Percentiles rank a stretch among this genome's conserved stretches.
Evolutionary conservation across 768 basidiomycete species (phyloP).

Genomic region (Rhizopogon vesiculosus): DNA sequence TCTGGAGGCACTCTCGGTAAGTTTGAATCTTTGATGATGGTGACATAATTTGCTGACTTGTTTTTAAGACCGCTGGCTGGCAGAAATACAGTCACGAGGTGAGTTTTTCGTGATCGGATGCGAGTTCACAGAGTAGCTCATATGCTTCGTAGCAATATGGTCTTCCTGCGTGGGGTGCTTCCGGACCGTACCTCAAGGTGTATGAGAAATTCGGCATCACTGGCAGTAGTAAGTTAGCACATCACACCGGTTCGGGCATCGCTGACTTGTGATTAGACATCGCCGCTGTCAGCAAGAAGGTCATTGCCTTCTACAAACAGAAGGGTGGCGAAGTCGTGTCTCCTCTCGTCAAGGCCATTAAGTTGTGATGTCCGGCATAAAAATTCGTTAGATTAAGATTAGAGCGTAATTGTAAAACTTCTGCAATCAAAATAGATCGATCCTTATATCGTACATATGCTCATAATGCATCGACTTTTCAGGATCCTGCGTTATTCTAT

Average conservation of each 20-base stretch:
- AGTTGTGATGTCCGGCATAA: slow-evolving; percentile 8
- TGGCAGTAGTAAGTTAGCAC: slow-evolving; percentile 51
- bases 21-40: slow-evolving; percentile 16
- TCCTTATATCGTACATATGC: no score
- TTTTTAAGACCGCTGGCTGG: slow-evolving; percentile 70
- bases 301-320: slow-evolving; percentile 82
- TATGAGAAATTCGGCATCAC: slow-evolving; percentile 91
- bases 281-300: slow-evolving; percentile 78
- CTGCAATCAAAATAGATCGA: no score
- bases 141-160: slow-evolving; percentile 57
- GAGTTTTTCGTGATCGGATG: slow-evolving; percentile 9
- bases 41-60: not conserved
- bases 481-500: no score
- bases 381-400: not conserved
- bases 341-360: slow-evolving; percentile 72
- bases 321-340: slow-evolving; percentile 67
- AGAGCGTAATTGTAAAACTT: no score
- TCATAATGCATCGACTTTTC: no score
- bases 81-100: slow-evolving; percentile 85
- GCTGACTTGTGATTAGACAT: slow-evolving; percentile 47
- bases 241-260: not conserved
- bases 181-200: slow-evolving; percentile 85
- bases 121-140: slow-evolving; percentile 10
- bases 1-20: slow-evolving; percentile 73
- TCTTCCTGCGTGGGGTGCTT: slow-evolving; percentile 75